Evolutionary conservation across 2,329 filamentous ascomycete species (phyloP).

Genomic region (Blumeria graminis): DNA sequence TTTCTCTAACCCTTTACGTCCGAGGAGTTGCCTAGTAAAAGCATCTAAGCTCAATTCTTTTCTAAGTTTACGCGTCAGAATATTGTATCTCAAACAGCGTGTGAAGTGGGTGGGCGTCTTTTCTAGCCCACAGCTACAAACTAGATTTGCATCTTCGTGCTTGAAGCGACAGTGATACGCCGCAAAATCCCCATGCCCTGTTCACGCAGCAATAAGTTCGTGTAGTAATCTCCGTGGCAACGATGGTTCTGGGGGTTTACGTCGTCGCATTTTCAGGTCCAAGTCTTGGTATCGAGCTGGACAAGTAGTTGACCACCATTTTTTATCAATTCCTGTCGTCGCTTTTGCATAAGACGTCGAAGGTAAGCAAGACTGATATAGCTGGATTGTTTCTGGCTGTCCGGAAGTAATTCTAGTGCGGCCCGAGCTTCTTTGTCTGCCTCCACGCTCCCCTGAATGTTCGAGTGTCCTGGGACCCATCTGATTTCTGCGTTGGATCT

Average conservation of each 20-base stretch:
- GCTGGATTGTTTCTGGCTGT: too few relatives aligned
- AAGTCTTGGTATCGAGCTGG: not conserved
- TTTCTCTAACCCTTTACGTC: too few relatives aligned
- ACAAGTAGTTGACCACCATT: not conserved
- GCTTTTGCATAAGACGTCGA: too few relatives aligned
- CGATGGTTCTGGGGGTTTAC: not conserved
- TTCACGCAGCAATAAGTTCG: not conserved
- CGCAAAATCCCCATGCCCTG: not conserved
- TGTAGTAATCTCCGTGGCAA: not conserved
- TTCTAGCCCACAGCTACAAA: not conserved
- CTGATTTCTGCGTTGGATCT: not conserved
- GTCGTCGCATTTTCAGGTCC: not conserved
- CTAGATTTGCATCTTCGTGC: not conserved
- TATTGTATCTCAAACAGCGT: too few relatives aligned
- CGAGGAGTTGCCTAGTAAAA: too few relatives aligned
- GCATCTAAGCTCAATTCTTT: too few relatives aligned
- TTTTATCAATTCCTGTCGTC: too few relatives aligned
- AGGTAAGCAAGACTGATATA: too few relatives aligned
- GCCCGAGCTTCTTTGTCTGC: not conserved
- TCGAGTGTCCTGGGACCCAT: not conserved
- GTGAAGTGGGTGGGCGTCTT: not conserved
- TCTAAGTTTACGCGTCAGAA: too few relatives aligned
- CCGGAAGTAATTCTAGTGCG: too few relatives aligned
- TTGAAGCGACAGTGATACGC: not conserved
- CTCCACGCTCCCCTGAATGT: not conserved